Evolutionary conservation across 257 asterid species (phyloP), one percentile per base, ranked within the genome.

Genomic region (Solanum ahanhuiri): DNA sequence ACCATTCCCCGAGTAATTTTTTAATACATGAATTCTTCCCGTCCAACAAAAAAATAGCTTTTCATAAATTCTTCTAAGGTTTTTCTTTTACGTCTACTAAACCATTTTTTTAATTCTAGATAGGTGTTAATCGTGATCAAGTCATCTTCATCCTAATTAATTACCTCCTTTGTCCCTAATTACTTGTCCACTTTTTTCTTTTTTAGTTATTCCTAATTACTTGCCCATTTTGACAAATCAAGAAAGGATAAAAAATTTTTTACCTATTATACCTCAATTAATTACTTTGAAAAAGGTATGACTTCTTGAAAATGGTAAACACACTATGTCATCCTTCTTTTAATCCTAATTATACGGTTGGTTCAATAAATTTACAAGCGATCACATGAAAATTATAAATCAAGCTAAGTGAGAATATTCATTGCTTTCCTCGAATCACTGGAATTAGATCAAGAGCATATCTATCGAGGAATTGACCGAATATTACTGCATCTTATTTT

Each of bases 161-260:
- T 60, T 9, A 9, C 6, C 2, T 0, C 51, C 17, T 43, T 43
- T 12, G 51, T 43, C 15, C 51, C 6, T 43, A 43, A 43, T 43
- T 11, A 43, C 51, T 43, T 43, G 17, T 43, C 51, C 51, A 43
- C 17, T 43, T 43, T 43, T 43, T 43, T 11, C 15, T 43, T 43
- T 43, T 43, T 11, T 11, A 43, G 51, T 43, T 43, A 12, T 43
- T 0, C 5, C 6, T 43, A 43, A 43, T 43, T 1, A 12, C 6
- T 43, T 43, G 2, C 0, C 1, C 51, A 43, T 43, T 3, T 43
- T 12, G 17, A 43, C 6, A 12, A 43, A 43, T 43, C 51, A 43
- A 11, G 5, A 43, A 43, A 43, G 14, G 14, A 41, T 41, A 10
- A 41, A 41, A 0, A 3, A 0, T 0, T 0, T 41, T 41, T 10